Evolutionary conservation across 139 green algal genomes (phyloP).

Genomic region (Parachlorella kessleri): DNA sequence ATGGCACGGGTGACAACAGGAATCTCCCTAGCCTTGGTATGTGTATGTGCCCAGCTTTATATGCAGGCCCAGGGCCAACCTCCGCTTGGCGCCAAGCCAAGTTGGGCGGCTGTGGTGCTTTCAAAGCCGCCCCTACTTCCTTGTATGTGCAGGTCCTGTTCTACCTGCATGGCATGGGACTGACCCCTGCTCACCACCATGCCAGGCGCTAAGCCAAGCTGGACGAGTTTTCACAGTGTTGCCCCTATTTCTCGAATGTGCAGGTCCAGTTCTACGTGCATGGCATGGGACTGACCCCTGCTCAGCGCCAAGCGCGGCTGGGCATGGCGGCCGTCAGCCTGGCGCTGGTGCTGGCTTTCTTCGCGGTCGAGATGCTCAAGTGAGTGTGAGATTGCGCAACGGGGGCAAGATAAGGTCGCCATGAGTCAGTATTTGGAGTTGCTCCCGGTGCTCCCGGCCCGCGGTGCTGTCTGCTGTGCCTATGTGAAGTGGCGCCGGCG

Average conservation of each 20-base stretch:
- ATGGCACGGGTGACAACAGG: not conserved
- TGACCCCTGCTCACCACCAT: not conserved
- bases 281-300: slow-evolving; percentile 19
- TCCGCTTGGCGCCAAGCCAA: too few species aligned
- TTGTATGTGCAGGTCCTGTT: not conserved
- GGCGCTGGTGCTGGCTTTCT: not conserved
- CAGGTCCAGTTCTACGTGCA: slow-evolving; percentile 19
- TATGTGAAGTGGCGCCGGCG: too few species aligned
- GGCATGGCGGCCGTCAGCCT: not conserved
- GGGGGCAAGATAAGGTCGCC: too few species aligned
- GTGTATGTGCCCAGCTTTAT: not conserved
- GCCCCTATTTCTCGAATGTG: not conserved
- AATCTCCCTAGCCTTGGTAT: not conserved
- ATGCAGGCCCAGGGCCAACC: too few species aligned
- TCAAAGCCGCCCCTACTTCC: not conserved
- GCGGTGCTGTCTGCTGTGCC: too few species aligned
- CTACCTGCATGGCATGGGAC: not conserved
- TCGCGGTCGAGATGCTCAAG: slow-evolving; percentile 7
- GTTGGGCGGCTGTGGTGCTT: too few species aligned
- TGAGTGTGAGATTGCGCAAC: too few species aligned
- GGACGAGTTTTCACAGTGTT: too few species aligned
- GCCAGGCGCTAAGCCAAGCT: too few species aligned
- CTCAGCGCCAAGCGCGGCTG: slow-evolving; percentile 19
- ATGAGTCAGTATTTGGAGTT: too few species aligned
- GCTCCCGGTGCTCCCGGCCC: too few species aligned